Evolutionary conservation across 768 basidiomycete genomes (phyloP), one percentile per base, ranked within the genome.

Genomic region (Naganishia friedmannii): DNA sequence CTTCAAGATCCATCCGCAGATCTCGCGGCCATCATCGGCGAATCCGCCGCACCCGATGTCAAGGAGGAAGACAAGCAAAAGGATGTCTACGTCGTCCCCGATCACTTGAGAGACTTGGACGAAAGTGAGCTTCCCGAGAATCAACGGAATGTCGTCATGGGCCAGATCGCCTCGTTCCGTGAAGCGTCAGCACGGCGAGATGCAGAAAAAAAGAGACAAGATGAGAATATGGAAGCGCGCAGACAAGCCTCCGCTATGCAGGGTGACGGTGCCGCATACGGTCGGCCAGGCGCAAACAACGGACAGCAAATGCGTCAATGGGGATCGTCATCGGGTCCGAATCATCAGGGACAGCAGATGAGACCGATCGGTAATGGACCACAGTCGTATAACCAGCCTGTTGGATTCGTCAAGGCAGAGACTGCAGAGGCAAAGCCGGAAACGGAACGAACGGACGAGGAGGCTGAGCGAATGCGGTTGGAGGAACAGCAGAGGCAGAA

Each of bases 101-200:
- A 92, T n/a, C 96, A 99, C 82, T 86, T 98, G 23, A 92, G 92
- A 82, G 96, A 98, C 82, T 85, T 99, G 53, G 90, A 93, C 78
- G 93, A 96, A 83, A 91, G 93, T 65, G 96, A 99, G 78, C 86
- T 99, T 53, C 95, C 96, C 28, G 96, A 99, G 83, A 91, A 91
- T 0, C 84, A 87, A 75, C 89, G 95, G 42, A 92, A 90, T 6
- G 88, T 93, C 66, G 93, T 98, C 71, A 91, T 97, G 72, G 92
- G 91, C 34, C 93, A 97, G 79, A 99, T 99, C 71, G 93, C 93
- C 0, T 89, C 92, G 75, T 99, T 99, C 82, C 87, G 96, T 70
- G 93, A 97, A 82, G 88, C 91, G 26, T 91, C 93, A 0, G 92
- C 92, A 10, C 94, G 93, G 82, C 84, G 90, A 42, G 93, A 94